Conservation (phyloP, 2,329 filamentous ascomycete species). For the Thelonectria olida region DNA sequence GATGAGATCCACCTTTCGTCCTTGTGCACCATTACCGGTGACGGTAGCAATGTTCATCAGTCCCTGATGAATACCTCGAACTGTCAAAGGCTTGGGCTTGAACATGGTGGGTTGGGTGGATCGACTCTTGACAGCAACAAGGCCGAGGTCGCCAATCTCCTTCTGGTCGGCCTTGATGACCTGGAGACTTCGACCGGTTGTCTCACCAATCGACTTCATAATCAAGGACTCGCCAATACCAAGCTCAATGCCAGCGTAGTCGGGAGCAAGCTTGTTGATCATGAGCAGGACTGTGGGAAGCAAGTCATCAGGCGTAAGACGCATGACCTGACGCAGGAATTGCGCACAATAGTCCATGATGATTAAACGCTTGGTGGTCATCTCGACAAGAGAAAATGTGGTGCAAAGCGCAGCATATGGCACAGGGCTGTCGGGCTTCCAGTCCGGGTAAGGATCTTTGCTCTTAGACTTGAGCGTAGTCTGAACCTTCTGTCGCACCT, state of each 20-base stretch:
- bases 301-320: constrained; percentile 87
- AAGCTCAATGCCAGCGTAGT: constrained; percentile 95
- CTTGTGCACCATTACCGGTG: constrained; percentile 86
- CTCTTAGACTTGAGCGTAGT: constrained; percentile 73
- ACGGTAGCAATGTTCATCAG: constrained; percentile 89
- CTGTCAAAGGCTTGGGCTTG: constrained; percentile 90
- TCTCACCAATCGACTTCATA: constrained; percentile 98
- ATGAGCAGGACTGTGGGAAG: constrained; percentile 91
- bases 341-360: constrained; percentile 90
- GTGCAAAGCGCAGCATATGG: constrained; percentile 94
- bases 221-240: constrained; percentile 99
- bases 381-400: constrained; percentile 93
- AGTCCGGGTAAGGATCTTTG: constrained; percentile 93
- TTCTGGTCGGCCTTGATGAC: constrained; percentile 97
- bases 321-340: constrained; percentile 93
- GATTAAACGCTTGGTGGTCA: constrained; percentile 89
- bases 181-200: constrained; percentile 84
- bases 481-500: constrained; percentile 83
- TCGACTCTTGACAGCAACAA: constrained; percentile 95
- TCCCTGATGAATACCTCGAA: constrained; percentile 86
- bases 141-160: constrained; percentile 92
- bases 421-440: constrained; percentile 87
- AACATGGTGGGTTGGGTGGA: constrained; percentile 98
- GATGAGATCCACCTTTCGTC: constrained; percentile 90
- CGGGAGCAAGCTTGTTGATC: constrained; percentile 97